Evolutionary conservation across 441 rosid species (phyloP), one percentile per base, ranked within the genome.

Genomic region (Aquilaria agallochum): DNA sequence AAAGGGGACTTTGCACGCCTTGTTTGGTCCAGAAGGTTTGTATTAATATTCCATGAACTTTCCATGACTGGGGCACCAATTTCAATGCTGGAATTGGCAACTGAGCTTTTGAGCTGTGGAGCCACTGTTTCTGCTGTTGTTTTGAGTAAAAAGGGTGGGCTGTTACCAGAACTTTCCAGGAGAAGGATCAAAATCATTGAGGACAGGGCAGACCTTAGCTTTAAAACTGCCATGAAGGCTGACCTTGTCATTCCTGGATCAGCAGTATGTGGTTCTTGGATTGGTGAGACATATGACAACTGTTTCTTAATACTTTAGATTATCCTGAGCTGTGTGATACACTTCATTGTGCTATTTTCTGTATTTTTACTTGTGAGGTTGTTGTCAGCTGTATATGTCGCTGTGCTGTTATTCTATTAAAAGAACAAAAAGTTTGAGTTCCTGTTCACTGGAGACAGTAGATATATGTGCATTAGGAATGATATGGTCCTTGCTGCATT

Each of bases 31-130:
- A 87, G 96, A 79, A 91, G 85, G 66, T 91, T 94, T 68, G 82
- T 94, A 36, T 72, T 94, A 72, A 65, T 91, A 70, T 94, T 94
- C 72, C 99, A 94, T 67, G 99, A 94, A 69, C 87, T 94, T 9
- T 94, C 99, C 32, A 89, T 94, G 99, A 94, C 99, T 0, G 99
- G 99, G 36, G 99, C 99, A 65, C 99, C 99, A 31, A 84, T 89
- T 59, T 91, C 99, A 53, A 91, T 94, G 96, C 78, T 94, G 90
- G 99, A 91, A 76, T 72, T 94, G 78, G 97, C 97, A 48, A 85
- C 96, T 4, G 99, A 94, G 78, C 89, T 94, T 75, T 64, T 94
- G 83, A 94, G 95, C 88, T 91, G 99, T 62, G 99, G 99, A 58
- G 99, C 97, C 64, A 82, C 97, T 36, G 97, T 94, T 56, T 91